phyloP scores from a whole-genome alignment of 2,329 filamentous ascomycete species.

The Botrytis pseudocinerea region DNA sequence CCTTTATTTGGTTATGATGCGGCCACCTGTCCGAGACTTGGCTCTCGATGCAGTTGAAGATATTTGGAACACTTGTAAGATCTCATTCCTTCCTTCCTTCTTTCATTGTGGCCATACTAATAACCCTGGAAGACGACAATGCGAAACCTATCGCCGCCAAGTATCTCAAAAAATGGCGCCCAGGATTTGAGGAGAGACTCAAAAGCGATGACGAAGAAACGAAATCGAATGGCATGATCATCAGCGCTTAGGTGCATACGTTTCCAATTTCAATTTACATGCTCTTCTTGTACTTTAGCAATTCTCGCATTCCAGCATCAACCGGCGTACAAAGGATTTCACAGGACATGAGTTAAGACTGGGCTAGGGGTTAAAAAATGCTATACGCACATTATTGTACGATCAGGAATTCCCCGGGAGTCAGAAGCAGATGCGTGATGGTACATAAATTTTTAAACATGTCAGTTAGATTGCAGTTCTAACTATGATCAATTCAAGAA shows the following conservation, averaged over 20 bases:
- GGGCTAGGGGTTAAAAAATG: neutral
- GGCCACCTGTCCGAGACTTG: slow-evolving; percentile 62
- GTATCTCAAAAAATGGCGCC: slow-evolving; percentile 62
- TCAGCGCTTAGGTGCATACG: slow-evolving; percentile 2
- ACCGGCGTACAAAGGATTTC: slow-evolving; percentile 14
- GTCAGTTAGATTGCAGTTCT: neutral
- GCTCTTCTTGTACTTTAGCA: slow-evolving; percentile 20
- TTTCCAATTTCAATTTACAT: neutral
- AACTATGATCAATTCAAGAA: neutral
- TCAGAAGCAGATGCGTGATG: neutral
- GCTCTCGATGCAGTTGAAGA: slow-evolving; percentile 66
- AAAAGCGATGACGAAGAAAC: slow-evolving; percentile 30
- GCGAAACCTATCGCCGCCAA: slow-evolving; percentile 62
- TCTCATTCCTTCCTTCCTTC: slow-evolving; percentile 17
- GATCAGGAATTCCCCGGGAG: neutral
- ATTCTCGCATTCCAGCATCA: slow-evolving; percentile 18
- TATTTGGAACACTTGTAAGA: slow-evolving; percentile 66
- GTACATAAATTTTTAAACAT: neutral
- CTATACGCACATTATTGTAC: slow-evolving; percentile 12
- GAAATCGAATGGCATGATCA: slow-evolving; percentile 27
- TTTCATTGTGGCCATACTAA: slow-evolving; percentile 31
- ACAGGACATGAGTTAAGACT: slow-evolving; percentile 6
- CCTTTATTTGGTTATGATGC: slow-evolving; percentile 67
- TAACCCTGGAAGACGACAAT: slow-evolving; percentile 54
- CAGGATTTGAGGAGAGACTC: slow-evolving; percentile 41